Evolutionary conservation across 257 asterid genomes (phyloP).

Genomic region (Primulina eburnea): DNA sequence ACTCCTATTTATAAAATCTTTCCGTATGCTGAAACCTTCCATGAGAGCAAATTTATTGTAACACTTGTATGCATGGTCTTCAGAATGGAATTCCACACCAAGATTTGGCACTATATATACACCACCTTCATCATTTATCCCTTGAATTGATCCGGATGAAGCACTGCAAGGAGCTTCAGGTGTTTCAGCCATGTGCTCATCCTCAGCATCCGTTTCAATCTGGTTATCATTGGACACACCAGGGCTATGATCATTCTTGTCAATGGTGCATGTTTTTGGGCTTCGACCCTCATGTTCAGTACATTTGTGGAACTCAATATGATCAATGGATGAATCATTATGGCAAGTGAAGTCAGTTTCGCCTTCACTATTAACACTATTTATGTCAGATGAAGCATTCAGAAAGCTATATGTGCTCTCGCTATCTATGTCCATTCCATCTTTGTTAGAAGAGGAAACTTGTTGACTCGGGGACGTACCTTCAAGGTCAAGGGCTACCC

Average conservation of each 20-base stretch:
- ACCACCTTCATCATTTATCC: slow-evolving; percentile 28
- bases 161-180: slow-evolving; percentile 35
- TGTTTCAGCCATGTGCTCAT: slow-evolving; percentile 23
- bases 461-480: slow-evolving; percentile 30
- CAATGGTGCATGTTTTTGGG: slow-evolving; percentile 18
- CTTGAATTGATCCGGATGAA: slow-evolving; percentile 31
- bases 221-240: slow-evolving; percentile 29
- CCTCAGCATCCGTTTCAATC: slow-evolving; percentile 25
- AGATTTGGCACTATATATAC: slow-evolving; percentile 46
- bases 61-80: slow-evolving; percentile 60
- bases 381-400: slow-evolving; percentile 41
- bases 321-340: slow-evolving; percentile 31
- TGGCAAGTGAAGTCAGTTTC: slow-evolving; percentile 36
- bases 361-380: slow-evolving; percentile 27
- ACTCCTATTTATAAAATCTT: slow-evolving; percentile 58
- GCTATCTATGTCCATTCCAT: slow-evolving; percentile 42
- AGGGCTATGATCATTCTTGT: slow-evolving; percentile 23
- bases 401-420: slow-evolving; percentile 53
- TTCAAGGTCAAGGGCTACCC: slow-evolving; percentile 26
- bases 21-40: slow-evolving; percentile 65
- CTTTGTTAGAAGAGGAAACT: slow-evolving; percentile 29
- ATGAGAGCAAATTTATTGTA: slow-evolving; percentile 51
- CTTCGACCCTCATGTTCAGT: slow-evolving; percentile 23
- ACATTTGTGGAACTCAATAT: slow-evolving; percentile 25
- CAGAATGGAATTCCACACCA: slow-evolving; percentile 52